phyloP scores from a whole-genome alignment of 108 stramenopile species.

The Discostella stelligeroides region DNA sequence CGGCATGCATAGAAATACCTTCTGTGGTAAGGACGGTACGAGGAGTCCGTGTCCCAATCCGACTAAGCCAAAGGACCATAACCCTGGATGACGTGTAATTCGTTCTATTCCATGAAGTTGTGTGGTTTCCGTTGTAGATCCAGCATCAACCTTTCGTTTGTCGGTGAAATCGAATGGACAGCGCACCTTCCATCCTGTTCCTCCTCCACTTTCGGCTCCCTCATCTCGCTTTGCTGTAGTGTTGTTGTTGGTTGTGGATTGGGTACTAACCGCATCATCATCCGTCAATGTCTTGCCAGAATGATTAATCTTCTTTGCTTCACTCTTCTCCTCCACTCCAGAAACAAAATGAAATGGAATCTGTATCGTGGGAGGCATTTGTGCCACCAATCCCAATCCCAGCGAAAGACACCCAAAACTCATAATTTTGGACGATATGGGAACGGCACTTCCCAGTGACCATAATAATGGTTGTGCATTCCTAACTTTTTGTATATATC shows the following conservation, averaged over 20 bases:
- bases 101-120: conserved; percentile 71
- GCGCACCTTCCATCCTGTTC: conserved; percentile 71
- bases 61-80: conserved; percentile 83
- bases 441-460: conserved; percentile 21
- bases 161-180: conserved; percentile 92
- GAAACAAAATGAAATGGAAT: conserved; percentile 65
- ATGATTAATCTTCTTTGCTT: no score
- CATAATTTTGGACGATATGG: conserved; percentile 35
- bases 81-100: conserved; percentile 83
- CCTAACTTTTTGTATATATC: conserved; percentile 60
- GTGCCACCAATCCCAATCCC: conserved; percentile 75
- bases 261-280: conserved; percentile 4
- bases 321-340: background rate
- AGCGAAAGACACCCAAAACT: conserved; percentile 56
- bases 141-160: conserved; percentile 18
- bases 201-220: background rate
- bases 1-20: conserved; percentile 77
- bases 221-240: background rate
- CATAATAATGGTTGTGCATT: conserved; percentile 42
- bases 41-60: conserved; percentile 69
- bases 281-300: no score
- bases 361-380: conserved; percentile 81
- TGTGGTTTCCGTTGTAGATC: no score
- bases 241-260: background rate
- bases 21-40: conserved; percentile 59